Evolutionary conservation across 352 stramenopile genomes (phyloP).

Genomic region (Saprolegnia diclina): DNA sequence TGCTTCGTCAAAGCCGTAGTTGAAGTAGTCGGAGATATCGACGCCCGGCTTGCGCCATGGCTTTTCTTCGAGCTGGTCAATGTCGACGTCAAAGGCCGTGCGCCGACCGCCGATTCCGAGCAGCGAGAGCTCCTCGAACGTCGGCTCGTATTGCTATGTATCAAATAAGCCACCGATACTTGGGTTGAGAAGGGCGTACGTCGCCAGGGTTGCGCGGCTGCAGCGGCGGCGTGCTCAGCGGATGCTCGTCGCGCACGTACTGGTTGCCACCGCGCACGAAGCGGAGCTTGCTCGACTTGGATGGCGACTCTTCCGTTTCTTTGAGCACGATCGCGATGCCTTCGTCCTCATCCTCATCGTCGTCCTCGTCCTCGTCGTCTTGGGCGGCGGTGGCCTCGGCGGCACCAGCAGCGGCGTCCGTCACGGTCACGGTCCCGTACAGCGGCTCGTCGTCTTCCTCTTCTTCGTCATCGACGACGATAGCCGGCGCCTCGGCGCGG

Average conservation of each 20-base stretch:
- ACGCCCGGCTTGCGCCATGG: constrained; percentile 87
- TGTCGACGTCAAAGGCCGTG: constrained; percentile 89
- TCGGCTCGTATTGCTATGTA: constrained; percentile 27
- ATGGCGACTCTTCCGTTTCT: constrained; percentile 38
- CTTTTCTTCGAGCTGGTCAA: constrained; percentile 87
- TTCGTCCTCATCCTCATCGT: constrained; percentile 79
- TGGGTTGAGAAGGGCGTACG: neutral
- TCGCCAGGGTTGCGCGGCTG: neutral
- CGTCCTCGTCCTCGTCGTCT: constrained; percentile 37
- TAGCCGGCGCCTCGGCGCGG: constrained; percentile 13
- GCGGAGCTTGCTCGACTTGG: constrained; percentile 62
- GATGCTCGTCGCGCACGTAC: constrained; percentile 48
- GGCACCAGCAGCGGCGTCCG: constrained; percentile 38
- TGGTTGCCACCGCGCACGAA: constrained; percentile 70
- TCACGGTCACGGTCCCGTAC: constrained; percentile 73
- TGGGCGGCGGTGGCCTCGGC: constrained; percentile 9
- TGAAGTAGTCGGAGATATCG: constrained; percentile 92
- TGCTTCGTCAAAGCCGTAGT: constrained; percentile 90
- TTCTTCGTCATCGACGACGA: constrained; percentile 37
- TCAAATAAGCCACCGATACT: neutral
- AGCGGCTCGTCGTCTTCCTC: constrained; percentile 67
- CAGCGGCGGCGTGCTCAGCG: constrained; percentile 12
- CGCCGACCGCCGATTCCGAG: constrained; percentile 61
- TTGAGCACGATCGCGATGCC: constrained; percentile 76
- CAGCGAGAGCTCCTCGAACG: constrained; percentile 63